Conservation (phyloP, 2,329 filamentous ascomycete species). For the Chaetomiaceae sp. region DNA sequence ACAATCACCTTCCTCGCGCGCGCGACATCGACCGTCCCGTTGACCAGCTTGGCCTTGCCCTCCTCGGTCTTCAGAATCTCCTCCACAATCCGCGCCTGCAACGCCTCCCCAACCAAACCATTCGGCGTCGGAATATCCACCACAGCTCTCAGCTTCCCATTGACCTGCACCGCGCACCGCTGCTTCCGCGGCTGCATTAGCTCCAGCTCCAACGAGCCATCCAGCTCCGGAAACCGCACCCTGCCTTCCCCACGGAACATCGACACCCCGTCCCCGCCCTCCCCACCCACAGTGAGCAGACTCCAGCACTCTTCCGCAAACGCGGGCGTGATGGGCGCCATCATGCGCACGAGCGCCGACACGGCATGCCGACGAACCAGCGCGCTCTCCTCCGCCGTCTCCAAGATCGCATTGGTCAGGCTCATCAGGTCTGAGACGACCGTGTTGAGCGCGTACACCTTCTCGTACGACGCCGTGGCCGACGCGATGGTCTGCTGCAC, state of each 20-base stretch:
- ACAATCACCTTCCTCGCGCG: constrained; percentile 60
- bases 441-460: constrained; percentile 74
- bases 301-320: constrained; percentile 78
- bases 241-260: constrained; percentile 32
- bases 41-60: constrained; percentile 50
- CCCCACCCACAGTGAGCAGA: constrained; percentile 37
- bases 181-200: constrained; percentile 45
- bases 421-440: constrained; percentile 77
- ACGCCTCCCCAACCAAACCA: constrained; percentile 35
- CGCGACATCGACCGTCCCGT: constrained; percentile 39
- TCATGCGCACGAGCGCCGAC: constrained; percentile 58
- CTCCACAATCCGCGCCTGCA: constrained; percentile 55
- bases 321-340: constrained; percentile 74
- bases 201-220: constrained; percentile 43
- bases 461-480: constrained; percentile 62
- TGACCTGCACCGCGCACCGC: constrained; percentile 66
- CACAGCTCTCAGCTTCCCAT: constrained; percentile 68
- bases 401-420: constrained; percentile 63
- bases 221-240: constrained; percentile 53
- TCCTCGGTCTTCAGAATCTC: constrained; percentile 56
- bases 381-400: constrained; percentile 35
- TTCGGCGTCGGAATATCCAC: constrained; percentile 54
- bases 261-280: constrained; percentile 26
- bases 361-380: constrained; percentile 44
- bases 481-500: constrained; percentile 62